Evolutionary conservation across 2,329 filamentous ascomycete genomes (phyloP), one percentile per base, ranked within the genome.

Genomic region (Mariannaea sp.): DNA sequence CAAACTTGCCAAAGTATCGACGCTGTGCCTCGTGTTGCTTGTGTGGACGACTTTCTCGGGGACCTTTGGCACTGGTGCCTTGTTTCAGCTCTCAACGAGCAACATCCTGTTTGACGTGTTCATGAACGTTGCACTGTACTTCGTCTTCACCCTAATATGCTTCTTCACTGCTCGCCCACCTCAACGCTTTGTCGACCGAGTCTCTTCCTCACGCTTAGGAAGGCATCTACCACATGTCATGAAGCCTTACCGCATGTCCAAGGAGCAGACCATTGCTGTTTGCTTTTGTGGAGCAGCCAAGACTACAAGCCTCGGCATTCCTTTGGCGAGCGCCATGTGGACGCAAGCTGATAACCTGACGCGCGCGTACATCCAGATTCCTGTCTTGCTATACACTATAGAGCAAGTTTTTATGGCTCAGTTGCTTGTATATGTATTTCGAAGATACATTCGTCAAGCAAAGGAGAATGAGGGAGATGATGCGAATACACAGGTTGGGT

Each of bases 281-380:
- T 89, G 86, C 61, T 90, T 90, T 69, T 89, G 86, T 62, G 85
- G 84, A 20, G 86, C 87, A 0, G 87, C 87, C 12, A 91, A 91
- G 70, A 89, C 87, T 3, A 86, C 86, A 1, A 85, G 83, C 3
- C 75, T 90, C 52, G 86, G 87, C 0, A 87, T 90, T 7, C 87
- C 87, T 0, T 68, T 90, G 22, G 78, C 83, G 44, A 82, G 83
- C 26, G 82, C 87, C 53, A 89, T 90, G 82, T 90, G 85, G 75
- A 73, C 75, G 12, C 75, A 80, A 12, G 71, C 83, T 8, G 77
- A 80, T 58, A 70, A 81, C 36, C 70, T 81, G 32, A 78, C 81
- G 16, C 75, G 81, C 55, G 78, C 81, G 0, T 82, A 81, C 59
- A 79, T 87, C 39, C 81, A 86, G 65, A 82, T 88, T 24, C 85